Percentiles rank a stretch among this genome's conserved stretches.
phyloP scores from a whole-genome alignment of 192 early-diverging fungal species.

The Diversispora eburnea region DNA sequence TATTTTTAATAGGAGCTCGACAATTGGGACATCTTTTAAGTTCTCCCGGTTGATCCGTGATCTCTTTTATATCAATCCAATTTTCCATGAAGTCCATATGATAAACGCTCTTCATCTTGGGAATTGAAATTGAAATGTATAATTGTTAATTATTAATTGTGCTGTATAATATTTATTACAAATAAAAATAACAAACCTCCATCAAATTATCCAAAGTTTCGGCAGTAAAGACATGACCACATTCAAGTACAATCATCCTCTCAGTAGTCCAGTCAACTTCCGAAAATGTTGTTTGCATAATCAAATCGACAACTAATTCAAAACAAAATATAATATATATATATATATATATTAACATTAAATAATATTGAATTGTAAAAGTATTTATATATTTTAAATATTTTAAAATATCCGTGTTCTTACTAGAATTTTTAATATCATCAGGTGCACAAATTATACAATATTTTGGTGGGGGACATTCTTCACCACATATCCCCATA shows the following conservation, averaged over 20 bases:
- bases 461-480: slow-evolving; percentile 29
- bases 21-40: slow-evolving; percentile 13
- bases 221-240: slow-evolving; percentile 53
- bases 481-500: slow-evolving; percentile 46
- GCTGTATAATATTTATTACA: too few relatives aligned
- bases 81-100: background rate
- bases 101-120: slow-evolving; percentile 40
- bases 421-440: background rate
- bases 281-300: slow-evolving; percentile 4
- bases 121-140: too few relatives aligned
- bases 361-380: background rate
- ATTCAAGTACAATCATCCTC: slow-evolving; percentile 44
- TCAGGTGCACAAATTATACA: slow-evolving; percentile 39
- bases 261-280: slow-evolving; percentile 39
- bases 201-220: slow-evolving; percentile 49
- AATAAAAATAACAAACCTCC: slow-evolving; percentile 1
- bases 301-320: slow-evolving; percentile 30
- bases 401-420: too few relatives aligned
- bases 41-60: background rate
- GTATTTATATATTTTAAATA: too few relatives aligned
- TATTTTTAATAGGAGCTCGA: background rate
- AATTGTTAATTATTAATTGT: too few relatives aligned
- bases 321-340: background rate
- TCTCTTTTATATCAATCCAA: background rate
- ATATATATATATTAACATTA: background rate